Evolutionary conservation across 768 basidiomycete species (phyloP).

Genomic region (Pleurotus salmoneostramineus): DNA sequence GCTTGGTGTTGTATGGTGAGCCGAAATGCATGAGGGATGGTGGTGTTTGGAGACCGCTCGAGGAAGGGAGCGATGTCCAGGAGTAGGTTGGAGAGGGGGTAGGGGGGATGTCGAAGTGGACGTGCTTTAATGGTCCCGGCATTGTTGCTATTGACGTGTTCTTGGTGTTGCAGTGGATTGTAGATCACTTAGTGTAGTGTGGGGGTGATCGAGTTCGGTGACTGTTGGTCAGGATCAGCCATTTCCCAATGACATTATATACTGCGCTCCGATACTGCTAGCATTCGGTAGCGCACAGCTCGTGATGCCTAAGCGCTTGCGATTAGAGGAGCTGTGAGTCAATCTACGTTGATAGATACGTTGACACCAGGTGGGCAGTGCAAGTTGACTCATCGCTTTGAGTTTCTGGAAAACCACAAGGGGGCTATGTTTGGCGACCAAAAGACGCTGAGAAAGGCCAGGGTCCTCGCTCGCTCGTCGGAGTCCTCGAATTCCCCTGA

Average conservation of each 20-base stretch:
- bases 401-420: constrained; percentile 6
- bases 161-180: too few species aligned
- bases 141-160: too few species aligned
- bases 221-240: background rate
- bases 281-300: background rate
- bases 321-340: constrained; percentile 5
- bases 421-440: background rate
- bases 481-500: background rate
- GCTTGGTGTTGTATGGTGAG: constrained; percentile 23
- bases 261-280: background rate
- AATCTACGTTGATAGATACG: background rate
- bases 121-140: constrained; percentile 27
- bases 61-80: constrained; percentile 29
- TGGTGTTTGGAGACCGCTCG: constrained; percentile 32
- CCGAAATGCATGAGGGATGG: constrained; percentile 24
- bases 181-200: too few species aligned
- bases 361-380: background rate
- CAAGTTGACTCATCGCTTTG: background rate
- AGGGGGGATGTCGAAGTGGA: constrained; percentile 34
- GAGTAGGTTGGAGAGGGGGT: constrained; percentile 36
- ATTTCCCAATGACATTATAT: background rate
- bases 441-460: background rate
- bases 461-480: background rate
- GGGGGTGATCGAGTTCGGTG: background rate
- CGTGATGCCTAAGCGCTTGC: background rate